Evolutionary conservation across 1,139 yeast species (phyloP).

Genomic region (Lizanozyma gosingica): DNA sequence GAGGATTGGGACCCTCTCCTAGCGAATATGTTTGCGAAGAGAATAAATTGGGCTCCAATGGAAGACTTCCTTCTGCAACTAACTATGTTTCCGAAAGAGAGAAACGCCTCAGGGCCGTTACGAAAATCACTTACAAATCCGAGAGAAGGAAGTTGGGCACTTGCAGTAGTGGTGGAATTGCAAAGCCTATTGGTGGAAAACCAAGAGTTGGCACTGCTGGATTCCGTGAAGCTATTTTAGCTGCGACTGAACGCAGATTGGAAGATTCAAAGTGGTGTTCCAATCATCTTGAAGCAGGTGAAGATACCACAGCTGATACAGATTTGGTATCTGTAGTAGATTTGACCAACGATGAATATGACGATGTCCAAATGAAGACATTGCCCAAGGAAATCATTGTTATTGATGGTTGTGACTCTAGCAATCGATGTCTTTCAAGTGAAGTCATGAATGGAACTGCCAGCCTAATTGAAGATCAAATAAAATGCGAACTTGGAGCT

Average conservation of each 20-base stretch:
- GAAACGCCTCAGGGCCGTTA: constrained; percentile 27
- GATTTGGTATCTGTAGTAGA: neutral
- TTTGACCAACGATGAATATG: neutral
- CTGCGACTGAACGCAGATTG: constrained; percentile 61
- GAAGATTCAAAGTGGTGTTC: constrained; percentile 52
- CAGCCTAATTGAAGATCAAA: neutral
- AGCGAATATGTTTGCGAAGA: constrained; percentile 42
- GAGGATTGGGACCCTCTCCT: constrained; percentile 33
- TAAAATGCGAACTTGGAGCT: too few species aligned
- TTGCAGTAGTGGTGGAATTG: constrained; percentile 4
- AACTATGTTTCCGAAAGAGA: constrained; percentile 22
- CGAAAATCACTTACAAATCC: constrained; percentile 28
- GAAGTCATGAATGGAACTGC: too few species aligned
- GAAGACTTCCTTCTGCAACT: constrained; percentile 5
- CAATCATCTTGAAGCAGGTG: constrained; percentile 10
- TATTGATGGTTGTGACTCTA: neutral
- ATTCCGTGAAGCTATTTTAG: constrained; percentile 42
- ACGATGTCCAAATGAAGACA: neutral
- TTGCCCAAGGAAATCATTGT: neutral
- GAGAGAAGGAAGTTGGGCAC: constrained; percentile 31
- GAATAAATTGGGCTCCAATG: constrained; percentile 35
- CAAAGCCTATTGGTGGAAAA: constrained; percentile 5
- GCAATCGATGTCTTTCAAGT: too few species aligned
- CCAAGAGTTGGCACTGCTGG: neutral
- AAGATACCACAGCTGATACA: constrained; percentile 6